Base-by-base conservation (phyloP, 2,329 filamentous ascomycete species). In the Akanthomyces dipterigenus region DNA sequence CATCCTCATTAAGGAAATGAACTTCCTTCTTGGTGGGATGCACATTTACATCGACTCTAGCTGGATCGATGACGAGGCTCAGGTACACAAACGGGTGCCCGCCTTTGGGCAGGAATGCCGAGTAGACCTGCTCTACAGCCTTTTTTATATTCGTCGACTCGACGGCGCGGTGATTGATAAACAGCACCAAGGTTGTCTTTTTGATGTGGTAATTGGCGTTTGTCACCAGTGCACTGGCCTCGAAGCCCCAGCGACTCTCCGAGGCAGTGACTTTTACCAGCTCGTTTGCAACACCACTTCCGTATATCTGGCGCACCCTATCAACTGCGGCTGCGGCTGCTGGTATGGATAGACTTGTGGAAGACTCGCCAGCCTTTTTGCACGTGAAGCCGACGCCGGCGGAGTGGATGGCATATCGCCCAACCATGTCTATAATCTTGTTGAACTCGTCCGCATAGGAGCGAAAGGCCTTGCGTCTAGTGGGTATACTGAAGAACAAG, bases 21-120 rank as follows among this genome's bases (percentile, higher is more conserved):
- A 99, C 95, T 71, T 99, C 93, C 55, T 91, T 83, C 73, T 99
- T 99, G 0, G 95, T 99, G 0, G 95, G 95, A 73, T 99, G 95
- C 0, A 99, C 89, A 67, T 99, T 99, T 70, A 99, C 96, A 72
- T 99, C 95, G 4, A 99, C 91, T 58, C 93, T 83, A 28, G 89
- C 86, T 1, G 95, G 93, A 67, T 98, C 93, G 62, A 99, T 96
- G 63, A 96, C 90, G 2, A 99, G 81, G 70, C 88, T 95, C 28
- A 99, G 80, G 70, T 99, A 99, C 62, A 93, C 80, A 71, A 98
- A 99, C 0, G 95, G 95, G 70, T 96, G 95, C 1, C 92, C 91
- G 38, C 90, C 91, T 75, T 98, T 99, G 0, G 95, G 95, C 4
- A 99, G 77, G 65, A 96, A 98, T 1, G 83, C 79, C 11, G 88